Percentiles rank a stretch among this genome's conserved stretches.
Conservation (phyloP, 371 early-diverging fungal species). For the Thermomucor indicae-seudaticae region DNA sequence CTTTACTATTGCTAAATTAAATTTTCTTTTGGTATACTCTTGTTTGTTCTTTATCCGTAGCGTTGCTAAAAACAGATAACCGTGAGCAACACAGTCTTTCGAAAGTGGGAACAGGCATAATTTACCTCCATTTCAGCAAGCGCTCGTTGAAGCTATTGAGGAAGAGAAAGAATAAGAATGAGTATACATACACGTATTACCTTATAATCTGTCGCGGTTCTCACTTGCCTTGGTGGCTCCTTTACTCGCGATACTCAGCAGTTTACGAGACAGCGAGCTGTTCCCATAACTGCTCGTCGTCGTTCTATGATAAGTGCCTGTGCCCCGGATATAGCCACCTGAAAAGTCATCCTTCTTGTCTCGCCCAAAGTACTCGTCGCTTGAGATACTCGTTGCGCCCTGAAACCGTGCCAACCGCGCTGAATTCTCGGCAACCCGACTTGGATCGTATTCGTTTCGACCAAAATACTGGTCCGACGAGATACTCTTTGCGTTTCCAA, state of each 20-base stretch:
- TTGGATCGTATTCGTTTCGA: slow-evolving; percentile 65
- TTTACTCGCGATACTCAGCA: slow-evolving; percentile 26
- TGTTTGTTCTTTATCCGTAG: too few relatives aligned
- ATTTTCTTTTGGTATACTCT: too few relatives aligned
- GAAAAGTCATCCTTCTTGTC: slow-evolving; percentile 7
- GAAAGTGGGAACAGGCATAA: too few relatives aligned
- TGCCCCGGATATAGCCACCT: slow-evolving; percentile 12
- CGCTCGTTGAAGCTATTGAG: too few relatives aligned
- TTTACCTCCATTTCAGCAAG: too few relatives aligned
- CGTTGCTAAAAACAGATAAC: too few relatives aligned
- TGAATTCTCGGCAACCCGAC: slow-evolving; percentile 47
- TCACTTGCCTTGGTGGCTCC: slow-evolving; percentile 32
- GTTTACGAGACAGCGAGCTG: slow-evolving; percentile 21
- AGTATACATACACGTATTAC: too few relatives aligned
- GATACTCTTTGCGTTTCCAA: slow-evolving; percentile 70
- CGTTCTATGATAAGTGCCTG: slow-evolving; percentile 8
- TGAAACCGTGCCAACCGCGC: slow-evolving; percentile 64
- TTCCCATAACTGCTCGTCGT: background rate
- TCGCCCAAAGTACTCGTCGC: slow-evolving; percentile 74
- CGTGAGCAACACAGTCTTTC: too few relatives aligned
- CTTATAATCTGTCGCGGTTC: too few relatives aligned
- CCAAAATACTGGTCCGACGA: slow-evolving; percentile 91
- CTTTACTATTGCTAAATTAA: too few relatives aligned
- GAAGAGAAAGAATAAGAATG: too few relatives aligned
- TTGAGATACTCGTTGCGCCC: slow-evolving; percentile 72